These are phyloP conservation scores for Dictyophora rubrovolvata DNA, from an alignment of 768 basidiomycete species.

Conservation along the genomic window DNA sequence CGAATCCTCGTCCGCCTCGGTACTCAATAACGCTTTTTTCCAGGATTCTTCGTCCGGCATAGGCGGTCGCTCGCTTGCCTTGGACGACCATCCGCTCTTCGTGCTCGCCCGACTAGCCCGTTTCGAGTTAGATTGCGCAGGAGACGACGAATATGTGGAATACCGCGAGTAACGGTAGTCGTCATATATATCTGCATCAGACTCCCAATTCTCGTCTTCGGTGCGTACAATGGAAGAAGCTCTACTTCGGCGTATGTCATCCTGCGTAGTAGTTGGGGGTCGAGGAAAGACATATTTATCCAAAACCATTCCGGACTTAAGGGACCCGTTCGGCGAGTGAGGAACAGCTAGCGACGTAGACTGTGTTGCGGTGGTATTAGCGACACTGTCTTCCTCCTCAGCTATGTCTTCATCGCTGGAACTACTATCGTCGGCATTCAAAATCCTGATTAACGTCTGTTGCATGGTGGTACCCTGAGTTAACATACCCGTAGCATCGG, in stretches of 20 bases:
- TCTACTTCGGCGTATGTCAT: background rate
- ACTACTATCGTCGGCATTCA: background rate
- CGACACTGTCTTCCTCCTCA: background rate
- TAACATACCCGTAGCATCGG: background rate
- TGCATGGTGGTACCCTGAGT: background rate
- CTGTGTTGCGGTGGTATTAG: background rate
- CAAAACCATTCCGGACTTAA: background rate
- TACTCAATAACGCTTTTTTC: background rate
- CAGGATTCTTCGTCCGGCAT: conserved; percentile 6
- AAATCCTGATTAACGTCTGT: background rate
- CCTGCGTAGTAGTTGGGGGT: background rate
- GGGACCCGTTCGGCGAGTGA: background rate
- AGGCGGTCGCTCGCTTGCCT: conserved; percentile 1
- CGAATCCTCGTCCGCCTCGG: background rate
- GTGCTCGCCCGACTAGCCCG: conserved; percentile 2
- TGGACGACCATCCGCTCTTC: background rate
- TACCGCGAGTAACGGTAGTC: conserved; percentile 65
- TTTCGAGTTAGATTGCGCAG: background rate
- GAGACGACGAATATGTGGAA: conserved; percentile 27
- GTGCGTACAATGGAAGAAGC: conserved; percentile 20
- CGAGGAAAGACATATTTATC: background rate
- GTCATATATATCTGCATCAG: conserved; percentile 66
- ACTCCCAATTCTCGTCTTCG: conserved; percentile 41
- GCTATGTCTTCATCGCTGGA: background rate
- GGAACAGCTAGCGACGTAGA: background rate